Conservation (phyloP, 495 filamentous ascomycete species). For the Xylaria longipes region DNA sequence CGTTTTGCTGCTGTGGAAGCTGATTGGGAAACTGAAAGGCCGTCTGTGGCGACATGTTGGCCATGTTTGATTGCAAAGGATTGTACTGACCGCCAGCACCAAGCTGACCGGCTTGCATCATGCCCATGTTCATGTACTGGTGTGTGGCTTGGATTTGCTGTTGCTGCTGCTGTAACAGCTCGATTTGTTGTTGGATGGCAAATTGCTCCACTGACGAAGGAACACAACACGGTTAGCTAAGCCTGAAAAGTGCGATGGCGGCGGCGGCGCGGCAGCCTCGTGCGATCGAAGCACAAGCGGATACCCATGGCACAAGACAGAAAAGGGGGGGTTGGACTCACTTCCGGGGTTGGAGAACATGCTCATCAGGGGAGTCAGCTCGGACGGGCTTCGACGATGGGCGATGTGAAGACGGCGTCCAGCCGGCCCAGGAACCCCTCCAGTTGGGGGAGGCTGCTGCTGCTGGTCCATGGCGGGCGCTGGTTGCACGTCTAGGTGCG, state of each 20-base stretch:
- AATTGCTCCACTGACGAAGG: slow-evolving; percentile 86
- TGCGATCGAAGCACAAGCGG: slow-evolving; percentile 22
- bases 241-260: slow-evolving; percentile 1
- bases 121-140: slow-evolving; percentile 96
- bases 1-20: slow-evolving; percentile 67
- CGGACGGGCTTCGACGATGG: slow-evolving; percentile 95
- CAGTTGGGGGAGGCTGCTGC: slow-evolving; percentile 59
- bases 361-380: slow-evolving; percentile 98
- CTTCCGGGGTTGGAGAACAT: slow-evolving; percentile 67
- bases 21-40: slow-evolving; percentile 91
- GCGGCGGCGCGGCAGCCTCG: neutral
- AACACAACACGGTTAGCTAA: slow-evolving; percentile 39
- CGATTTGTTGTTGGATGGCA: slow-evolving; percentile 97
- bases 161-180: slow-evolving; percentile 96
- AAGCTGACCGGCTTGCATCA: slow-evolving; percentile 85
- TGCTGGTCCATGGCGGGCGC: slow-evolving; percentile 77
- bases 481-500: slow-evolving; percentile 60
- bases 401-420: slow-evolving; percentile 96
- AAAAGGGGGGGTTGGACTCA: slow-evolving; percentile 44
- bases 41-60: slow-evolving; percentile 81
- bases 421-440: slow-evolving; percentile 78
- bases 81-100: slow-evolving; percentile 71
- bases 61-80: slow-evolving; percentile 67
- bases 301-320: slow-evolving; percentile 14
- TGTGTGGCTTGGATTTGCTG: slow-evolving; percentile 96